Evolutionary conservation across 2,329 filamentous ascomycete species (phyloP), one percentile per base, ranked within the genome.

Genomic region (Capronia americana): DNA sequence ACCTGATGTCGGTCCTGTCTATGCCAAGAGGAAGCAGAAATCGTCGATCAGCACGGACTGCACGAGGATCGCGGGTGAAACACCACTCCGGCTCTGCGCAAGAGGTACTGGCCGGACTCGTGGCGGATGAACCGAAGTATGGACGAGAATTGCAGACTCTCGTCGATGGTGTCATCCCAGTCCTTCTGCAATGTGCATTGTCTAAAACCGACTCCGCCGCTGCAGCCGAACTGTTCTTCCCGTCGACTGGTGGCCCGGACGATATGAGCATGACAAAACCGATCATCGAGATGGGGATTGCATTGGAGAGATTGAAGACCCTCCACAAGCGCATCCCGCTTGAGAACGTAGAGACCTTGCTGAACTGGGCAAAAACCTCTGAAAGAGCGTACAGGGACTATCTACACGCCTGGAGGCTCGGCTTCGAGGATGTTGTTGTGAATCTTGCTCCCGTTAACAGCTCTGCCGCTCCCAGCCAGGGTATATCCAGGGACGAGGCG

Each of bases 81-180:
- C 44, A 32, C 17, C 90, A 87, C 74, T 85, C 86, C 41, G 81
- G 89, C 11, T 86, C 87, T 32, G 87, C 85, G 63, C 88, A 90
- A 48, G 92, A 94, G 69, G 81, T 98, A 23, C 85, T 98, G 76
- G 84, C 85, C 60, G 93, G 97, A 74, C 88, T 99, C 69, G 83
- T 87, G 11, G 86, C 90, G 4, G 95, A 98, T 72, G 95, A 99
- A 78, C 82, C 86, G 53, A 90, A 95, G 71, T 99, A 98, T 75
- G 90, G 90, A 79, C 87, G 93, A 62, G 95, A 99, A 78, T 84
- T 99, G 34, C 92, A 93, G 75, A 97, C 95, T 0, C 80, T 99
- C 34, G 93, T 98, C 7, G 93, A 97, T 73, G 95, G 95, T 63
- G 94, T 99, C 24, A 92, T 99, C 63, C 95, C 95, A 0, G 94